Evolutionary conservation across 495 filamentous ascomycete genomes (phyloP), one percentile per base, ranked within the genome.

Genomic region (Saxophila tyrrhenica): DNA sequence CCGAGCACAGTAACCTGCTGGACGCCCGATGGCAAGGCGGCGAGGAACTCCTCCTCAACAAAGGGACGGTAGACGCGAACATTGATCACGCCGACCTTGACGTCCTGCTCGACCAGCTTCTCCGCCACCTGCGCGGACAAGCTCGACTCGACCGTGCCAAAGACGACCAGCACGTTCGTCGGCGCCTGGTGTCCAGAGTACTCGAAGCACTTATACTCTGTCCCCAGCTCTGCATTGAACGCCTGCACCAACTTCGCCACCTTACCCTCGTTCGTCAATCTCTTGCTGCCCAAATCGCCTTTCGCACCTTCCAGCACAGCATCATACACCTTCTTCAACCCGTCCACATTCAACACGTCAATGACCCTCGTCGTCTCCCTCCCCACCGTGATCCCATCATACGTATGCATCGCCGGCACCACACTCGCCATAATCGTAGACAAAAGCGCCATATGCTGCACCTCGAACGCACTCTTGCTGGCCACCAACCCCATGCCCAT

Each of bases 1-100:
- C 82, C 82, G 3, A 85, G 72, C 22, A 84, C 75, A 35, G 82
- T 82, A 52, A 97, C 75, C 21, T 73, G 83, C 69, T 78, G 81
- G 35, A 82, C 82, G 20, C 84, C 85, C 61, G 78, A 72, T 9
- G 92, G 89, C 13, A 98, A 75, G 1, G 77, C 78, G 39, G 82
- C 78, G 47, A 96, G 74, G 74, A 98, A 98, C 51, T 86, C 86
- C 61, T 92, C 86, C 70, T 98, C 92, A 23, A 89, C 79, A 66
- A 98, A 97, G 1, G 92, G 92, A 25, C 89, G 80, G 73, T 96
- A 97, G 48, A 98, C 77, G 52, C 92, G 84, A 48, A 97, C 91
- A 59, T 86, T 89, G 61, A 98, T 72, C 19, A 89, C 86, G 56
- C 92, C 92, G 51, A 96, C 78, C 65, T 81, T 84, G 51, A 78